Evolutionary conservation across 2,329 filamentous ascomycete species (phyloP).

Genomic region (Verticillium zaregamsianum): DNA sequence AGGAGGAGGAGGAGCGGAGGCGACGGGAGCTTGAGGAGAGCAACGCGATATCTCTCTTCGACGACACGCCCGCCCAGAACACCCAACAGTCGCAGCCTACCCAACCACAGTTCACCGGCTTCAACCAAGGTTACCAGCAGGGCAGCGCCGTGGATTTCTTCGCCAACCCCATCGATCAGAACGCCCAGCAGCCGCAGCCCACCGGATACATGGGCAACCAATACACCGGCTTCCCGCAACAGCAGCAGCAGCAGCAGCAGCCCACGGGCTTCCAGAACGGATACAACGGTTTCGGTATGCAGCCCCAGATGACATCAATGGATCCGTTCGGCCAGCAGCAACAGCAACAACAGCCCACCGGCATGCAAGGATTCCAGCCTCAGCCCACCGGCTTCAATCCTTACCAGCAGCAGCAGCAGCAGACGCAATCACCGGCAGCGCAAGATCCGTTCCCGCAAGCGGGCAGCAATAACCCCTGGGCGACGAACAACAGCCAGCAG

Average conservation of each 20-base stretch:
- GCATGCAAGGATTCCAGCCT: conserved; percentile 24
- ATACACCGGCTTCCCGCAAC: conserved; percentile 48
- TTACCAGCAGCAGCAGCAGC: conserved; percentile 41
- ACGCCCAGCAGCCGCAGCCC: conserved; percentile 70
- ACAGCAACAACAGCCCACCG: conserved; percentile 25
- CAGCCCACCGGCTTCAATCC: conserved; percentile 53
- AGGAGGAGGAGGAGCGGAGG: conserved; percentile 88
- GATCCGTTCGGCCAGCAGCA: conserved; percentile 64
- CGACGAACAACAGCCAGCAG: conserved; percentile 52
- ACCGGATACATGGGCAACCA: conserved; percentile 65
- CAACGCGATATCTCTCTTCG: conserved; percentile 85
- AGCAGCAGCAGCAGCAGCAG: conserved; percentile 32
- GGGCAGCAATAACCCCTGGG: conserved; percentile 95
- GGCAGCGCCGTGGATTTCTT: conserved; percentile 96
- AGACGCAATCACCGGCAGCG: conserved; percentile 33
- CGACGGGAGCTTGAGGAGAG: conserved; percentile 81
- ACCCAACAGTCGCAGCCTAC: conserved; percentile 29
- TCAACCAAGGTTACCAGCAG: conserved; percentile 97
- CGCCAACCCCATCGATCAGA: conserved; percentile 84
- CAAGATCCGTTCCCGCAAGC: conserved; percentile 64
- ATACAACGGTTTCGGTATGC: conserved; percentile 66
- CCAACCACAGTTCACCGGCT: conserved; percentile 78
- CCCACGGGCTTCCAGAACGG: conserved; percentile 57
- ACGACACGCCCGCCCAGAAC: conserved; percentile 62
- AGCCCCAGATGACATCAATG: conserved; percentile 58